Evolutionary conservation across 2,329 filamentous ascomycete species (phyloP).

Genomic region (Fusarium lateritium): DNA sequence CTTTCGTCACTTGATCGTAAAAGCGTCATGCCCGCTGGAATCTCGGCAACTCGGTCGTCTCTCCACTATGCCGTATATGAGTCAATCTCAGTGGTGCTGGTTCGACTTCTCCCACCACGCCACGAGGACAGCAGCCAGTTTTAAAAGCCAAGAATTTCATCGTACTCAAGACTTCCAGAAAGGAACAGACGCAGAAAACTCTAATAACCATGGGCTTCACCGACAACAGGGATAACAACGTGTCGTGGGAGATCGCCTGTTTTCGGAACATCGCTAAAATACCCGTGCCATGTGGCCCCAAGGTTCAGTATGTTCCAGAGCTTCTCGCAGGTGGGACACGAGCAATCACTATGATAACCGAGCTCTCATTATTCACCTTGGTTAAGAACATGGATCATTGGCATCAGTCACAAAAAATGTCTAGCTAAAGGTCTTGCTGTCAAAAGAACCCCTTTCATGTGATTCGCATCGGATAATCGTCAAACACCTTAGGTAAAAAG

Average conservation of each 20-base stretch:
- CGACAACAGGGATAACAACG: background rate
- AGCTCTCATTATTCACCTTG: background rate
- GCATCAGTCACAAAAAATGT: background rate
- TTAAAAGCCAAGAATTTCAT: background rate
- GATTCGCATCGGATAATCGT: background rate
- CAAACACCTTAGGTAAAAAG: background rate
- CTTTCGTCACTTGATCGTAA: no score
- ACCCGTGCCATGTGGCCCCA: background rate
- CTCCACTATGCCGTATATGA: no score
- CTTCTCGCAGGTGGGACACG: background rate
- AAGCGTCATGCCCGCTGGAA: no score
- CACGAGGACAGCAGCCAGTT: no score
- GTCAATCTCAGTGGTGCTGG: no score
- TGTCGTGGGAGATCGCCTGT: conserved; percentile 6
- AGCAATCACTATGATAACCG: background rate
- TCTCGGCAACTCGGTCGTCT: background rate
- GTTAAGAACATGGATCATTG: background rate
- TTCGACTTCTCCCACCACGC: no score
- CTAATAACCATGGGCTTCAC: background rate
- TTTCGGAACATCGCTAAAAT: background rate
- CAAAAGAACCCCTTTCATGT: background rate
- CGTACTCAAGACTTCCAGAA: background rate
- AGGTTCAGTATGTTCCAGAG: no score
- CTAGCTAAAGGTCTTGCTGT: no score
- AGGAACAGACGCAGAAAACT: background rate